Evolutionary conservation across 2,329 filamentous ascomycete genomes (phyloP).

Genomic region (Fusarium sp.): DNA sequence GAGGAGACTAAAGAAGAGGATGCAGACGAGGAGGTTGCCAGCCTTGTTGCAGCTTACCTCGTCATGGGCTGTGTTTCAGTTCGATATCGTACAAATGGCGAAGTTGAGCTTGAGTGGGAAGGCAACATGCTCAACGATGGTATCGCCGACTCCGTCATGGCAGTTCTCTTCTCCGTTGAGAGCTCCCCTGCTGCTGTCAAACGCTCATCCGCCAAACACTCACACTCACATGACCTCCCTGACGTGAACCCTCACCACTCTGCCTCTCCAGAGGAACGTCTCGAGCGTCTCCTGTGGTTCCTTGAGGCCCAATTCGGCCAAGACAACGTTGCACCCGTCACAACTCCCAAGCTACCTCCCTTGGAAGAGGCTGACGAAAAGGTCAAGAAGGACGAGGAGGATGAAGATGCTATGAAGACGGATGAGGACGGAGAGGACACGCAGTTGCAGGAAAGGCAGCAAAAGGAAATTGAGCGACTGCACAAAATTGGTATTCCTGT

Average conservation of each 20-base stretch:
- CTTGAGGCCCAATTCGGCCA: constrained; percentile 95
- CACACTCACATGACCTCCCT: constrained; percentile 58
- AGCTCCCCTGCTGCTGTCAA: constrained; percentile 95
- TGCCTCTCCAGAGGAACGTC: constrained; percentile 78
- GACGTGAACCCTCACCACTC: constrained; percentile 78
- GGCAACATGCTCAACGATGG: constrained; percentile 98
- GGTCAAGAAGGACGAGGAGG: constrained; percentile 52
- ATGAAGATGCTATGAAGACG: constrained; percentile 54
- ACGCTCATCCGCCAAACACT: constrained; percentile 61
- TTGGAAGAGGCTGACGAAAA: constrained; percentile 53
- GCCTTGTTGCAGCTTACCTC: constrained; percentile 68
- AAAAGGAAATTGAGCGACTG: constrained; percentile 80
- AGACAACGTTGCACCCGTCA: constrained; percentile 83
- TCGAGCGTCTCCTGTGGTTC: constrained; percentile 92
- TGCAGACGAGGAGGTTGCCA: constrained; percentile 73
- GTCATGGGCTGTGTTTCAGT: constrained; percentile 94
- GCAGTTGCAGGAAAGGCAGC: constrained; percentile 67
- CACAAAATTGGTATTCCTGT: constrained; percentile 90
- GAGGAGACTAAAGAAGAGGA: constrained; percentile 60
- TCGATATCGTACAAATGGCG: constrained; percentile 79
- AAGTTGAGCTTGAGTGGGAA: constrained; percentile 95
- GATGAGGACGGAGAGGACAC: constrained; percentile 55
- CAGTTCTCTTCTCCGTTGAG: constrained; percentile 90
- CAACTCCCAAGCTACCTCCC: constrained; percentile 67
- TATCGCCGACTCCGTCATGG: constrained; percentile 97